Evolutionary conservation across 2,329 filamentous ascomycete species (phyloP).

Genomic region (Bipolaris gigantea): DNA sequence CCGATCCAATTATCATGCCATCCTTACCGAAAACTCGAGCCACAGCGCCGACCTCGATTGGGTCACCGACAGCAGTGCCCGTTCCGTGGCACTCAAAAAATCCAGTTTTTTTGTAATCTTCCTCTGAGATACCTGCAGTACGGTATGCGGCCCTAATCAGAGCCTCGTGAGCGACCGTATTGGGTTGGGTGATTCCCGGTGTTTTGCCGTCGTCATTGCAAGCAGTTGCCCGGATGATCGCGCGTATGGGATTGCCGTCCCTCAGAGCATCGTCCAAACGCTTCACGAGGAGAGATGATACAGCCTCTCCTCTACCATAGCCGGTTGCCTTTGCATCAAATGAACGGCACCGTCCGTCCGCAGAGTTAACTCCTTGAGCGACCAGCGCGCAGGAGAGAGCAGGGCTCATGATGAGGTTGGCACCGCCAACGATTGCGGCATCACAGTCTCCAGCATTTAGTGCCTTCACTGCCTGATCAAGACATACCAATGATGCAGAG

Average conservation of each 20-base stretch:
- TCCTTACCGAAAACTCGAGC: conserved; percentile 11
- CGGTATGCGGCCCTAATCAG: conserved; percentile 24
- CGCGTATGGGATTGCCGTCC: conserved; percentile 37
- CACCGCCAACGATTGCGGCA: conserved; percentile 16
- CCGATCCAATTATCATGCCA: background rate
- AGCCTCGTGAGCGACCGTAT: conserved; percentile 49
- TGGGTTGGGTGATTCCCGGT: conserved; percentile 38
- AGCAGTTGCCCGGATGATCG: conserved; percentile 32
- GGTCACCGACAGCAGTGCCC: conserved; percentile 41
- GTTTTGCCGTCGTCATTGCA: conserved; percentile 27
- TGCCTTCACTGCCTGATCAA: conserved; percentile 36
- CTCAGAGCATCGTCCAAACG: conserved; percentile 31
- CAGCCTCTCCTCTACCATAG: conserved; percentile 33
- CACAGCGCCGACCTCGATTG: conserved; percentile 23
- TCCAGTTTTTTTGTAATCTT: conserved; percentile 17
- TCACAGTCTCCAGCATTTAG: conserved; percentile 12
- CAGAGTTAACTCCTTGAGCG: conserved; percentile 10
- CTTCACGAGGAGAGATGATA: conserved; percentile 33
- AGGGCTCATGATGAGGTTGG: conserved; percentile 16
- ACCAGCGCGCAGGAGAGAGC: background rate
- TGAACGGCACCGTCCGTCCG: conserved; percentile 22
- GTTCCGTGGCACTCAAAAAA: background rate
- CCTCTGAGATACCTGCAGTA: conserved; percentile 4
- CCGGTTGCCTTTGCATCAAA: conserved; percentile 31
- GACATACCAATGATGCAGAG: conserved; percentile 18